phyloP scores from a whole-genome alignment of 2,329 filamentous ascomycete genomes.

The Alternaria arbusti region DNA sequence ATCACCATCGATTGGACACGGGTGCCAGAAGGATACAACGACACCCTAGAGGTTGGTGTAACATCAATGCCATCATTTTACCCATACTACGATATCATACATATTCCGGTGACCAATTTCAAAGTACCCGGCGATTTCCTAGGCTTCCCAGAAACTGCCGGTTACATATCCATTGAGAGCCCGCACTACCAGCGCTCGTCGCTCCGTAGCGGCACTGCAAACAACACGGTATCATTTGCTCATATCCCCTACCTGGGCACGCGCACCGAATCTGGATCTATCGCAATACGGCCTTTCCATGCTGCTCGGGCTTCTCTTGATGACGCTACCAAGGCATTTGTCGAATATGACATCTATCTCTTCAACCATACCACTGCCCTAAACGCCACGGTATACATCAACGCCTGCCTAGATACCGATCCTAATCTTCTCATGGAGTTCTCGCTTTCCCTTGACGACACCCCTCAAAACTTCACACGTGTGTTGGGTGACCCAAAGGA shows the following conservation, averaged over 20 bases:
- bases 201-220: neutral
- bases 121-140: conserved; percentile 14
- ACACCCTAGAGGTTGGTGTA: conserved; percentile 16
- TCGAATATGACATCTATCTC: conserved; percentile 24
- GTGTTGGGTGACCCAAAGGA: conserved; percentile 37
- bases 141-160: conserved; percentile 24
- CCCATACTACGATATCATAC: conserved; percentile 21
- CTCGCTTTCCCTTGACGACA: conserved; percentile 43
- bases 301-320: conserved; percentile 13
- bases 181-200: conserved; percentile 21
- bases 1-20: conserved; percentile 24
- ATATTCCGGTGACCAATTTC: conserved; percentile 19
- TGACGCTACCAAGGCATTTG: conserved; percentile 13
- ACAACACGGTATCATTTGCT: conserved; percentile 11
- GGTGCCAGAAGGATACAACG: conserved; percentile 16
- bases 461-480: conserved; percentile 17
- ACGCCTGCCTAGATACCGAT: conserved; percentile 53
- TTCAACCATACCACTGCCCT: conserved; percentile 16
- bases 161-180: conserved; percentile 24
- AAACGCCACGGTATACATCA: conserved; percentile 45
- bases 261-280: conserved; percentile 21
- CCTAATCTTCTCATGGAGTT: conserved; percentile 55
- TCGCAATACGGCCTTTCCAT: conserved; percentile 22
- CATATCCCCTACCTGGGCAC: conserved; percentile 21
- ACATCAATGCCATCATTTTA: conserved; percentile 21